Conservation (phyloP, 2,329 filamentous ascomycete genomes). For the Penicillium sp. region DNA sequence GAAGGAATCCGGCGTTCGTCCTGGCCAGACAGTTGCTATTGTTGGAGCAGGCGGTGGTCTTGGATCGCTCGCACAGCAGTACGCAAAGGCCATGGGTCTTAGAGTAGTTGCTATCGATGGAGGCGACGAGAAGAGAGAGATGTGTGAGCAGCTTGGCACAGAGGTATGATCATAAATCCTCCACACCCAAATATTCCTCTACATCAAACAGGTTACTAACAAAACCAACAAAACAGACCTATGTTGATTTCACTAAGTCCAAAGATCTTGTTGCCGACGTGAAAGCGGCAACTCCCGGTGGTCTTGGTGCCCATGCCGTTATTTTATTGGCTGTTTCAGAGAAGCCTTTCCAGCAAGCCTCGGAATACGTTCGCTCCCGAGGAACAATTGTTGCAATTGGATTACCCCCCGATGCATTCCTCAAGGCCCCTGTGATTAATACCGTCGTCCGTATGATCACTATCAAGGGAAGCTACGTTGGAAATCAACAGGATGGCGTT, state of each 20-base stretch:
- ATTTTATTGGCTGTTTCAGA: slow-evolving; percentile 79
- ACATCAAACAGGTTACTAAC: background rate
- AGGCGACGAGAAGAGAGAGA: slow-evolving; percentile 73
- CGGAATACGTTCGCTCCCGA: slow-evolving; percentile 75
- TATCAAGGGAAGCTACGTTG: slow-evolving; percentile 88
- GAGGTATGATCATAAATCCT: slow-evolving; percentile 33
- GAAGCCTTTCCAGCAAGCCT: slow-evolving; percentile 90
- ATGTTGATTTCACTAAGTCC: slow-evolving; percentile 73
- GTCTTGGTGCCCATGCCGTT: slow-evolving; percentile 70
- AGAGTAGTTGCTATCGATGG: slow-evolving; percentile 77
- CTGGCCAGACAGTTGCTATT: slow-evolving; percentile 77
- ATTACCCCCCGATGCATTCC: slow-evolving; percentile 68
- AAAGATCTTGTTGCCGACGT: slow-evolving; percentile 79
- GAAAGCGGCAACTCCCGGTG: slow-evolving; percentile 74
- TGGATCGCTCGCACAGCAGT: slow-evolving; percentile 78
- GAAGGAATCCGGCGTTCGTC: slow-evolving; percentile 73
- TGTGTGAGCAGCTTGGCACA: slow-evolving; percentile 68
- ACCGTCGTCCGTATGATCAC: slow-evolving; percentile 82
- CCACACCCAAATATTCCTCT: too few relatives aligned
- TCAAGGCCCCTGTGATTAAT: slow-evolving; percentile 80
- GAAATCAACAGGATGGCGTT: slow-evolving; percentile 78
- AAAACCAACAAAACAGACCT: slow-evolving; percentile 41
- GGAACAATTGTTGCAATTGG: slow-evolving; percentile 85
- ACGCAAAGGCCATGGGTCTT: slow-evolving; percentile 87
- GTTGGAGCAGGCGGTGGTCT: slow-evolving; percentile 85